These are phyloP conservation scores for Trametes pubescens DNA, from an alignment of 1,284 basidiomycete species.

Conservation along the genomic window DNA sequence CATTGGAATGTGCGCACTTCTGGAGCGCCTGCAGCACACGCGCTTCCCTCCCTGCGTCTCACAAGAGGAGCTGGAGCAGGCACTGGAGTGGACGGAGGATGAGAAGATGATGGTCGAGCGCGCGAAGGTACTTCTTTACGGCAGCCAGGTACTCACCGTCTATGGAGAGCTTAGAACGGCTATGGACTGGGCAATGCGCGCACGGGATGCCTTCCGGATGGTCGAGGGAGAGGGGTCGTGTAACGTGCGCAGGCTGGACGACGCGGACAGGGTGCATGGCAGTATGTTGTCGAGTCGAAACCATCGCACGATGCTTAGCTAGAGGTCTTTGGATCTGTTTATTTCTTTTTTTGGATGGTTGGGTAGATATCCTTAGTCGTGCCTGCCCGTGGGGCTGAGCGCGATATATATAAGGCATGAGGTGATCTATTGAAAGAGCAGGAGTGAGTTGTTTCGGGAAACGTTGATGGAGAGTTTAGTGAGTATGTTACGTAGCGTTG, in stretches of 20 bases:
- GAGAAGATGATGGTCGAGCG: constrained; percentile 19
- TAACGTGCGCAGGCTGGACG: not conserved
- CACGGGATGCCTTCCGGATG: constrained; percentile 16
- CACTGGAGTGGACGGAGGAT: constrained; percentile 12
- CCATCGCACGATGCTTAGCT: not conserved
- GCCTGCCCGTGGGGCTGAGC: no score
- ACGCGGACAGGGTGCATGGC: not conserved
- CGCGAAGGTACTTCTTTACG: constrained; percentile 17
- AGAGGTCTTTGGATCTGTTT: not conserved
- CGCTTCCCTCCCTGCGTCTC: constrained; percentile 15
- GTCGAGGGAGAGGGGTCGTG: constrained; percentile 18
- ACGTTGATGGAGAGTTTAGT: no score
- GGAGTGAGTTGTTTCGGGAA: no score
- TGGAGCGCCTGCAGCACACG: constrained; percentile 7
- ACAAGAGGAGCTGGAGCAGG: constrained; percentile 9
- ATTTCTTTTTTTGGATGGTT: not conserved
- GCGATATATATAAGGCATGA: no score
- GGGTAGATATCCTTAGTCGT: no score
- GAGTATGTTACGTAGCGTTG: no score
- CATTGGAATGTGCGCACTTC: not conserved
- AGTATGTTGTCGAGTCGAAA: not conserved
- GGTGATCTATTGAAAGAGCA: no score
- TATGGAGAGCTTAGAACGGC: constrained; percentile 16
- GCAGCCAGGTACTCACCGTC: constrained; percentile 25
- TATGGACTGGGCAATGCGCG: constrained; percentile 18